These are phyloP conservation scores for Aspergillus chevalieri DNA, from an alignment of 2,329 filamentous ascomycete species.

Conservation along the genomic window DNA sequence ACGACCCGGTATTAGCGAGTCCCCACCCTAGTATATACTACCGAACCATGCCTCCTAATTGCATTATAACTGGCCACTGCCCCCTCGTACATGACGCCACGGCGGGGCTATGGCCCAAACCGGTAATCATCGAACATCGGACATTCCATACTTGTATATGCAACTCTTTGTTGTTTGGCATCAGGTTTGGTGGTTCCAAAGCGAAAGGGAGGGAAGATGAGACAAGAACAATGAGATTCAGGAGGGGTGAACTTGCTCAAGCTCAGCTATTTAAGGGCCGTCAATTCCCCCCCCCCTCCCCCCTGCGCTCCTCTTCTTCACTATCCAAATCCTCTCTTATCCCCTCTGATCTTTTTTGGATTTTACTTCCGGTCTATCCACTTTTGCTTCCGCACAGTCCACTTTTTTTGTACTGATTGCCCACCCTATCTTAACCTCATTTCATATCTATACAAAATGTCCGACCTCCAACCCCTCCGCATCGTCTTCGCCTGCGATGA, in stretches of 20 bases:
- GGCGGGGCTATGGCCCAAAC: background rate
- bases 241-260: background rate
- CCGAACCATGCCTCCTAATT: background rate
- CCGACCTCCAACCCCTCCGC: slow-evolving; percentile 41
- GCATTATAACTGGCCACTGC: background rate
- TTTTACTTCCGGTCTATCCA: background rate
- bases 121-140: too few relatives aligned
- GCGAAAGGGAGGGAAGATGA: background rate
- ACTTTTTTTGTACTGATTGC: background rate
- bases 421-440: slow-evolving; percentile 4
- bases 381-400: background rate
- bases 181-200: background rate
- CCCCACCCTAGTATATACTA: background rate
- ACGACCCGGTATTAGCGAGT: too few relatives aligned
- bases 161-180: too few relatives aligned
- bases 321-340: background rate
- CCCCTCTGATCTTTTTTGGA: background rate
- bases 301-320: background rate
- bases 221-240: background rate
- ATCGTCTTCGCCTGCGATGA: slow-evolving; percentile 63
- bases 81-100: slow-evolving; percentile 1
- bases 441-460: slow-evolving; percentile 21
- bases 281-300: background rate
- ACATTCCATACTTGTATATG: too few relatives aligned
- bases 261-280: background rate